A percentile compares a stretch with the other conserved stretches of the same genome.
phyloP scores from a whole-genome alignment of 116 monocot genomes.

The Trichopus zeylanicus region DNA sequence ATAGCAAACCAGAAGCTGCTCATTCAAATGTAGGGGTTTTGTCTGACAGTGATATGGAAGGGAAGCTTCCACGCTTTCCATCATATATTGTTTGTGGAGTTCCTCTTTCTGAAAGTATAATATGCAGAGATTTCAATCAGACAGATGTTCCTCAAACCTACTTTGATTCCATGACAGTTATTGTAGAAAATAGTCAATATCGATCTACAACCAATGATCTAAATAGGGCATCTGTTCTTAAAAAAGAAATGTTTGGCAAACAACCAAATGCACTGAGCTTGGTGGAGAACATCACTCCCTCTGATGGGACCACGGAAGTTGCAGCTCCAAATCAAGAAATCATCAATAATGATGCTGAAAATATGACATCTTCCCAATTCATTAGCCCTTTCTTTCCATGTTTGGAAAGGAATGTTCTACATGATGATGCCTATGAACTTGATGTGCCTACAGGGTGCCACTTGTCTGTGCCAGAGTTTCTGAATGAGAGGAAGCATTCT shows the following conservation, averaged over 20 bases:
- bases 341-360: conserved; percentile 5
- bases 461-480: conserved; percentile 2
- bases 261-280: conserved; percentile 3
- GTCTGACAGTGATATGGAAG: conserved; percentile 3
- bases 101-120: conserved; percentile 49
- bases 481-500: conserved; percentile 1
- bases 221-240: conserved; percentile 1
- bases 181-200: conserved; percentile 3
- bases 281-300: neutral
- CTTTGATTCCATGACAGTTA: neutral
- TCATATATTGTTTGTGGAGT: conserved; percentile 4
- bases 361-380: conserved; percentile 2
- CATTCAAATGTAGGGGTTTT: conserved; percentile 1
- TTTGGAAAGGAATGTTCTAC: neutral
- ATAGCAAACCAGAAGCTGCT: conserved; percentile 10
- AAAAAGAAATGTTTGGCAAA: conserved; percentile 9
- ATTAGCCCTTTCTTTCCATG: conserved; percentile 6
- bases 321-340: conserved; percentile 9
- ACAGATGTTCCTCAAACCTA: conserved; percentile 6
- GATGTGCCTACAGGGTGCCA: neutral
- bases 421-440: conserved; percentile 7
- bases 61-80: conserved; percentile 1
- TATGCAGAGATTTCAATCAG: conserved; percentile 30
- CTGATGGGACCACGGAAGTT: neutral
- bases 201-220: neutral